Conservation (phyloP, 2,329 filamentous ascomycete genomes). For the Colletotrichum cereale region DNA sequence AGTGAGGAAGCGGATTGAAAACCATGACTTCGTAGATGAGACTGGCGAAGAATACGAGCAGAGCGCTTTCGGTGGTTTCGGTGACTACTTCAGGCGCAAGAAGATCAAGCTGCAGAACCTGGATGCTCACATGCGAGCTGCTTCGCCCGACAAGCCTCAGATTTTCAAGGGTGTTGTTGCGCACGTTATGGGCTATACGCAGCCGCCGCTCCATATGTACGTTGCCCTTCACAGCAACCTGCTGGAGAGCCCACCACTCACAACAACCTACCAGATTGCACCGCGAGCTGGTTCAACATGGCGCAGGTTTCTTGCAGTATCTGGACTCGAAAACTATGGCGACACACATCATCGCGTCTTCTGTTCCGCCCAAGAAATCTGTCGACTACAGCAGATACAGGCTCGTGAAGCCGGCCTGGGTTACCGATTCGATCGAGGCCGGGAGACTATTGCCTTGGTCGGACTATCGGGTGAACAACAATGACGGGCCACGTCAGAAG, state of each 20-base stretch:
- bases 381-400: slow-evolving; percentile 90
- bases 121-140: slow-evolving; percentile 82
- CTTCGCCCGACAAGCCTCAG: slow-evolving; percentile 76
- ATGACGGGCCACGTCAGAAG: slow-evolving; percentile 84
- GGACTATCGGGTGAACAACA: slow-evolving; percentile 82
- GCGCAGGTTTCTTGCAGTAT: slow-evolving; percentile 95
- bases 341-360: slow-evolving; percentile 95
- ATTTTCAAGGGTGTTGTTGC: slow-evolving; percentile 94
- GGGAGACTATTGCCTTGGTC: slow-evolving; percentile 89
- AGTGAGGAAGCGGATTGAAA: slow-evolving; percentile 72
- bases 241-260: neutral
- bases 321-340: slow-evolving; percentile 94
- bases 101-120: slow-evolving; percentile 98
- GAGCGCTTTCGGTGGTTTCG: slow-evolving; percentile 89
- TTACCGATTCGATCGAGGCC: slow-evolving; percentile 87
- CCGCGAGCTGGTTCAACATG: slow-evolving; percentile 87
- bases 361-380: slow-evolving; percentile 90
- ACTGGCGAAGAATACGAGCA: slow-evolving; percentile 90
- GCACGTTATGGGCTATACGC: slow-evolving; percentile 95
- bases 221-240: slow-evolving; percentile 41
- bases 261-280: slow-evolving; percentile 69
- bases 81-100: slow-evolving; percentile 94
- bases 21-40: slow-evolving; percentile 80
- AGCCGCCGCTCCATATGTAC: slow-evolving; percentile 86
- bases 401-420: slow-evolving; percentile 94